Evolutionary conservation across 164 flowering plant genomes (phyloP).

Genomic region (Liriodendron chinense): DNA sequence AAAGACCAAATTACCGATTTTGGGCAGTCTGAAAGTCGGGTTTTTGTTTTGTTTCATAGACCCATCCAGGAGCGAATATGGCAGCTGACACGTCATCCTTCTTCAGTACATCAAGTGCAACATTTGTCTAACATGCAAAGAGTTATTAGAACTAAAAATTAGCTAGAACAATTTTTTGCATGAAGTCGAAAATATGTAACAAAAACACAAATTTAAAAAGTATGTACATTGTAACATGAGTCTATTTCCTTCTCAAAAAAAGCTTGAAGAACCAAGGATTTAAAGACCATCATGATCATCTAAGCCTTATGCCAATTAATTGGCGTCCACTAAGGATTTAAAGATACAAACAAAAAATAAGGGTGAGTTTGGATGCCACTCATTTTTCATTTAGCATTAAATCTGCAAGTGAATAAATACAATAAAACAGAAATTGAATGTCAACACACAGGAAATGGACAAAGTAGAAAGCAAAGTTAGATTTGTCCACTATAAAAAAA

Average conservation of each 20-base stretch:
- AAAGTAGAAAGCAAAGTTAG: neutral
- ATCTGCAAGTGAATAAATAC: no score
- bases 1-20: constrained; percentile 46
- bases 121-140: constrained; percentile 49
- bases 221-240: neutral
- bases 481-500: neutral
- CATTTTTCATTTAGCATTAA: no score
- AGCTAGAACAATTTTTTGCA: neutral
- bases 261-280: neutral
- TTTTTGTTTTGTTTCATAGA: constrained; percentile 72
- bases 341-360: no score
- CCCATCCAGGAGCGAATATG: constrained; percentile 98
- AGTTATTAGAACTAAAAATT: neutral
- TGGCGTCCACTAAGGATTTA: no score
- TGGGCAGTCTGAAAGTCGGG: constrained; percentile 86
- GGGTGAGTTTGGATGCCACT: no score
- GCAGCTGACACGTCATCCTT: constrained; percentile 79
- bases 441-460: neutral
- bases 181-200: neutral
- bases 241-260: neutral
- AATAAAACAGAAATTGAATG: no score
- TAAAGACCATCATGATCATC: neutral
- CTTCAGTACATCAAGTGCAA: constrained; percentile 77
- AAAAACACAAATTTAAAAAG: neutral
- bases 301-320: no score